These are phyloP conservation scores for Pouteria glomerata DNA, from an alignment of 148 eudicot genomes.

Conservation along the genomic window DNA sequence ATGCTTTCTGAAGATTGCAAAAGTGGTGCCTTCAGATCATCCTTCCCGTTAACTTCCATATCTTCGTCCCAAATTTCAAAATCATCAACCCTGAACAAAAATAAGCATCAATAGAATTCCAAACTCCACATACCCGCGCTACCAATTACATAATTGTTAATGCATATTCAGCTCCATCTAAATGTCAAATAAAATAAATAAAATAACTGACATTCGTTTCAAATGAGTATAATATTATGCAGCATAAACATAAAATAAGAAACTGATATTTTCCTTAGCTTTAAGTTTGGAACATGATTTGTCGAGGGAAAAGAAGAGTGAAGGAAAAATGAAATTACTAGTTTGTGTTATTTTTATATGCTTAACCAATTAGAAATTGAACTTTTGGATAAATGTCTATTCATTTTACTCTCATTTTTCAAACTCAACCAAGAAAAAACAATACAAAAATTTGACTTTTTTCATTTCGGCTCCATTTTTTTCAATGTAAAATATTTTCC, in stretches of 20 bases:
- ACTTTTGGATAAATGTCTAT: too few relatives aligned
- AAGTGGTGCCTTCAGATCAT: slow-evolving; percentile 52
- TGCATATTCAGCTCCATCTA: neutral
- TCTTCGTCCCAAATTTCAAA: slow-evolving; percentile 15
- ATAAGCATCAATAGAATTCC: neutral
- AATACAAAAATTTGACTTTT: too few relatives aligned
- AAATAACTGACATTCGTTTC: neutral
- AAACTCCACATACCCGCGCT: neutral
- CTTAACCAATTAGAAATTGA: too few relatives aligned
- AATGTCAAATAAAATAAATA: neutral
- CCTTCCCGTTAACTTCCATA: slow-evolving; percentile 58
- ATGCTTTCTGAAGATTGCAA: slow-evolving; percentile 40
- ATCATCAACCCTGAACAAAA: slow-evolving; percentile 17
- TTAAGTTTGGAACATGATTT: too few relatives aligned
- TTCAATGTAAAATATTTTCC: too few relatives aligned
- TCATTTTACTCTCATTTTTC: too few relatives aligned
- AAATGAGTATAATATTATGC: neutral
- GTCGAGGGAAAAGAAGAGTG: too few relatives aligned
- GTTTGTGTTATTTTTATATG: too few relatives aligned
- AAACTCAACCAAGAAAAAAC: too few relatives aligned
- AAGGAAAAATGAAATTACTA: too few relatives aligned
- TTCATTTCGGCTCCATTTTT: too few relatives aligned
- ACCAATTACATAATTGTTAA: neutral
- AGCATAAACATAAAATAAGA: neutral
- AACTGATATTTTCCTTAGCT: neutral